Evolutionary conservation across 192 early-diverging fungal genomes (phyloP).

Genomic region (Rhizophagus sp.): DNA sequence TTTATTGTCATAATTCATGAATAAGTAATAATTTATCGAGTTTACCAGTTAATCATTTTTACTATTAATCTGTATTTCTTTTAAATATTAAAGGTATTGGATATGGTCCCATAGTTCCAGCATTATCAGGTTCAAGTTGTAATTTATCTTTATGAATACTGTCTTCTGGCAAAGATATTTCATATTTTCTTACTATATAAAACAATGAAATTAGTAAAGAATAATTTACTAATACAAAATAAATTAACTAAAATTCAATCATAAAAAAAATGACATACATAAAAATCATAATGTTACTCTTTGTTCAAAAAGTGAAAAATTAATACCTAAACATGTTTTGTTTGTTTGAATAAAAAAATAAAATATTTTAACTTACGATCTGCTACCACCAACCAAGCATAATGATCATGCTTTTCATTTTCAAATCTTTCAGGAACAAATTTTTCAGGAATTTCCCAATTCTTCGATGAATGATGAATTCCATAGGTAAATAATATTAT

Average conservation of each 20-base stretch:
- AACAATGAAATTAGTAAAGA: neutral
- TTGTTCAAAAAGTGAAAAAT: slow-evolving; percentile 4
- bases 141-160: slow-evolving; percentile 4
- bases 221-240: no score
- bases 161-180: neutral
- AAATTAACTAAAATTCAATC: neutral
- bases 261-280: neutral
- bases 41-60: no score
- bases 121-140: neutral
- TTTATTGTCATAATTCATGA: no score
- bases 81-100: neutral
- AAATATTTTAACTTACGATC: neutral
- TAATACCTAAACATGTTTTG: neutral
- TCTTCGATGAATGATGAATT: slow-evolving; percentile 2
- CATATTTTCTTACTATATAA: neutral
- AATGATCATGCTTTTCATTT: neutral
- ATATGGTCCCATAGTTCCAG: neutral
- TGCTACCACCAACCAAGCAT: neutral
- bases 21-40: no score
- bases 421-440: slow-evolving; percentile 4
- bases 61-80: neutral
- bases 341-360: neutral
- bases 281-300: neutral
- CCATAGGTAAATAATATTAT: neutral
- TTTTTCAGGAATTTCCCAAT: slow-evolving; percentile 9